Conservation (phyloP, 2,329 filamentous ascomycete genomes). For the Dactylellina cionopaga region DNA sequence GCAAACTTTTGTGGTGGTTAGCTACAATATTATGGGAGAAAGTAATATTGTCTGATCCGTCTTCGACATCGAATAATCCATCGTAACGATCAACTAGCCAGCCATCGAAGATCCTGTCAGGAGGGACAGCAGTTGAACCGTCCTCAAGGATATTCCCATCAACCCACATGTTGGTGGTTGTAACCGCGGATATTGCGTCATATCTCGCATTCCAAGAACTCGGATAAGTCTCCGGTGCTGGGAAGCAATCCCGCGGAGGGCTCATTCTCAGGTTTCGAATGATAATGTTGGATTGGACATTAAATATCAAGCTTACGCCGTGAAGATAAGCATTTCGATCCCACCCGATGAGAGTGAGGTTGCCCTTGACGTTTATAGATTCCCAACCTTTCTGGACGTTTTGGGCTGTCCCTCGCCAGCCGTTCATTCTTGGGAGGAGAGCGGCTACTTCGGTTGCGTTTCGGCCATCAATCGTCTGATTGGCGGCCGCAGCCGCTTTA, state of each 20-base stretch:
- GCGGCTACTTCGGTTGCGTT: slow-evolving; percentile 37
- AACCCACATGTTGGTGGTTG: slow-evolving; percentile 52
- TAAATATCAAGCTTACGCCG: slow-evolving; percentile 51
- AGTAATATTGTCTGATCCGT: slow-evolving; percentile 54
- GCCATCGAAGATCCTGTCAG: slow-evolving; percentile 37
- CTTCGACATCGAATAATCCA: slow-evolving; percentile 52
- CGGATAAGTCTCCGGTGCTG: slow-evolving; percentile 53
- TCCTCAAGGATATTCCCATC: slow-evolving; percentile 53
- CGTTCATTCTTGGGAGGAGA: slow-evolving; percentile 49
- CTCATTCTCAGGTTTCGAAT: slow-evolving; percentile 51
- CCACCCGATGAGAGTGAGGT: slow-evolving; percentile 47
- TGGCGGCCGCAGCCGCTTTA: slow-evolving; percentile 30
- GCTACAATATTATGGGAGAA: slow-evolving; percentile 53
- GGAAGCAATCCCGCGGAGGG: slow-evolving; percentile 53
- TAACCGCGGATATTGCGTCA: slow-evolving; percentile 52
- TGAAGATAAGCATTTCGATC: slow-evolving; percentile 33
- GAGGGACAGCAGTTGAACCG: slow-evolving; percentile 37
- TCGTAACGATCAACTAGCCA: slow-evolving; percentile 51
- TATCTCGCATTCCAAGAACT: slow-evolving; percentile 52
- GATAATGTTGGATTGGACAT: slow-evolving; percentile 48
- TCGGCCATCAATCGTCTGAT: slow-evolving; percentile 41
- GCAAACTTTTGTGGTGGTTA: slow-evolving; percentile 53
- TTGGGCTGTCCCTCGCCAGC: slow-evolving; percentile 52
- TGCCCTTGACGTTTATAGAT: slow-evolving; percentile 44
- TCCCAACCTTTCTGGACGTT: slow-evolving; percentile 52